phyloP scores from a whole-genome alignment of 495 filamentous ascomycete genomes.

The Penicillium maclennaniae region DNA sequence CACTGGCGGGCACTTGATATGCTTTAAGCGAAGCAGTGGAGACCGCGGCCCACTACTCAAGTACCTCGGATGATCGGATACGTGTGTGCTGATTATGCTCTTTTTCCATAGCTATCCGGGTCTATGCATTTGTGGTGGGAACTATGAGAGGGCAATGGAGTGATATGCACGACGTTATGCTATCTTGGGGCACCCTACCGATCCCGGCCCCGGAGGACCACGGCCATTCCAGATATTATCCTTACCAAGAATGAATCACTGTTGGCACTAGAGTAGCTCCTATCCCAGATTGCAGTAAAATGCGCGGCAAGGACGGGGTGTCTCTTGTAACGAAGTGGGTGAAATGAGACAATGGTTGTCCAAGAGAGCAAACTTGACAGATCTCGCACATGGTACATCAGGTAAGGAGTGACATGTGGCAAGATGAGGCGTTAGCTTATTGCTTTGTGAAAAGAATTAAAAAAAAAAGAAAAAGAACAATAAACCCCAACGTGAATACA shows the following conservation, averaged over 20 bases:
- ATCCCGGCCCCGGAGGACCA: neutral
- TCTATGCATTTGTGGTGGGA: too few species aligned
- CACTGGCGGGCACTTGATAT: slow-evolving; percentile 13
- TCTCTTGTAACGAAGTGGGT: slow-evolving; percentile 5
- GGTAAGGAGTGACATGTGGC: slow-evolving; percentile 22
- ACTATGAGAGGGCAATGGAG: too few species aligned
- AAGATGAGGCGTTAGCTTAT: neutral
- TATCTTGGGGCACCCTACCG: neutral
- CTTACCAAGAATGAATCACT: neutral
- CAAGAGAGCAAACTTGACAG: slow-evolving; percentile 12
- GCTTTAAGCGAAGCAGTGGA: slow-evolving; percentile 29
- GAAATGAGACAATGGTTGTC: slow-evolving; percentile 1
- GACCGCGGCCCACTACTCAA: slow-evolving; percentile 12
- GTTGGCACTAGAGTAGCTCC: neutral
- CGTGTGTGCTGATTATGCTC: neutral
- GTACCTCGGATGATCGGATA: slow-evolving; percentile 22
- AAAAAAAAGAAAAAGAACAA: too few species aligned
- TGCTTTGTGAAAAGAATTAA: neutral
- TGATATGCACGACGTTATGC: neutral
- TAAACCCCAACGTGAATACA: neutral
- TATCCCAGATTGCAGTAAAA: slow-evolving; percentile 5
- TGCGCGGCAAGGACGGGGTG: slow-evolving; percentile 7
- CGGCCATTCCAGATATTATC: neutral
- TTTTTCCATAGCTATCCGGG: neutral
- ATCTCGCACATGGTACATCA: slow-evolving; percentile 23